A percentile compares a stretch with the other conserved stretches of the same genome.
Evolutionary conservation across 2,329 filamentous ascomycete species (phyloP).

Genomic region (Alternaria gaisen): DNA sequence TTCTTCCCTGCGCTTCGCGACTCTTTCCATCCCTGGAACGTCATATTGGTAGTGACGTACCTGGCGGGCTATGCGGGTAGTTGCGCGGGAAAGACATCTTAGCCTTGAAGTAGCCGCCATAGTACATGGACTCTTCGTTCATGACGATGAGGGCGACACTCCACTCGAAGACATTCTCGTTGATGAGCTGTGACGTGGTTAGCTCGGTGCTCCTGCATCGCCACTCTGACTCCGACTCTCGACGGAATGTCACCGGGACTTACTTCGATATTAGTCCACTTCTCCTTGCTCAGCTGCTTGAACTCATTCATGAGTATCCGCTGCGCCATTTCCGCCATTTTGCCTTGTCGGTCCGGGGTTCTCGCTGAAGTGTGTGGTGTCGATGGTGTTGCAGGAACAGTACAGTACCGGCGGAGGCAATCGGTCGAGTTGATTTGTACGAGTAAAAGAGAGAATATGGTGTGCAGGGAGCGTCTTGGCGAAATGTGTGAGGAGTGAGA

Average conservation of each 20-base stretch:
- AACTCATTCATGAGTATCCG: constrained; percentile 90
- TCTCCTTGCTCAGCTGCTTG: constrained; percentile 82
- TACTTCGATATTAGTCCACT: constrained; percentile 92
- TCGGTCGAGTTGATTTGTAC: constrained; percentile 7
- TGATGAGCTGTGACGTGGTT: constrained; percentile 66
- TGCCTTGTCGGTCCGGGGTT: constrained; percentile 16
- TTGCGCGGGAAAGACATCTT: constrained; percentile 87
- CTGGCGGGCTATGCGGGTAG: constrained; percentile 87
- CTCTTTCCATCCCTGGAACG: constrained; percentile 1
- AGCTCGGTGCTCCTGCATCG: constrained; percentile 30
- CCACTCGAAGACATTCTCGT: constrained; percentile 89
- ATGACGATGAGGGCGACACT: constrained; percentile 88
- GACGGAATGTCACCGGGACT: constrained; percentile 31
- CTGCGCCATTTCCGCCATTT: constrained; percentile 64
- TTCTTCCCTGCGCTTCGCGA: background rate
- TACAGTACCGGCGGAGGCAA: background rate
- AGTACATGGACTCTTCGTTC: constrained; percentile 89
- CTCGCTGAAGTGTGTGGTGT: constrained; percentile 18
- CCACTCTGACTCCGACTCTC: constrained; percentile 14
- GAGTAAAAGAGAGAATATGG: constrained; percentile 9
- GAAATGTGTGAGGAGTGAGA: constrained; percentile 12
- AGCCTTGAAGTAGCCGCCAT: constrained; percentile 92
- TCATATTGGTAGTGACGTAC: constrained; percentile 49
- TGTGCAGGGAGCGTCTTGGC: constrained; percentile 1
- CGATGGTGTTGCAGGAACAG: constrained; percentile 19